These are phyloP conservation scores for Butyriboletus loyo DNA, from an alignment of 768 basidiomycete species.

Conservation along the genomic window DNA sequence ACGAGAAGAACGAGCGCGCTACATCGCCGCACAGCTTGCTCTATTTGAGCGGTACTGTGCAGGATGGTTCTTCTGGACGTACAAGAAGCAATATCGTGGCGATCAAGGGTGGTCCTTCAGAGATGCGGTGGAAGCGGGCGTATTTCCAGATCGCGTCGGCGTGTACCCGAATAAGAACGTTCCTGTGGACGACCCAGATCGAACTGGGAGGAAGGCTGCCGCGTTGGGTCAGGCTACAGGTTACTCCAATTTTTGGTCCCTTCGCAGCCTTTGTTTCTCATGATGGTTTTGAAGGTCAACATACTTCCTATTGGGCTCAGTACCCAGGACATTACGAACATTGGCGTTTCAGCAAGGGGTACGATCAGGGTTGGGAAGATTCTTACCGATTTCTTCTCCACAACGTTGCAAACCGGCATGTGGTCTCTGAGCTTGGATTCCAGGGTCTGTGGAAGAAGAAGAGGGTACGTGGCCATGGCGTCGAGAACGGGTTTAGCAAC, in stretches of 20 bases:
- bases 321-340: constrained; percentile 62
- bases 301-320: constrained; percentile 42
- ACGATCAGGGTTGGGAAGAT: constrained; percentile 69
- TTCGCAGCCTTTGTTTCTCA: constrained; percentile 18
- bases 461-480: constrained; percentile 44
- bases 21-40: constrained; percentile 60
- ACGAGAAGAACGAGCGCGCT: constrained; percentile 43
- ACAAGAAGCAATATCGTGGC: constrained; percentile 61
- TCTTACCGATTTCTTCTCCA: constrained; percentile 52
- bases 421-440: constrained; percentile 62
- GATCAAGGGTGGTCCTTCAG: constrained; percentile 75
- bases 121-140: constrained; percentile 59
- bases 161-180: constrained; percentile 29
- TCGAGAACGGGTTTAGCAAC: constrained; percentile 35
- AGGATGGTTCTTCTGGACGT: constrained; percentile 87
- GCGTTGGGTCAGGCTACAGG: constrained; percentile 34
- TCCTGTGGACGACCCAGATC: constrained; percentile 19
- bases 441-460: constrained; percentile 54
- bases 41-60: constrained; percentile 61
- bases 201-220: constrained; percentile 26
- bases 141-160: constrained; percentile 56
- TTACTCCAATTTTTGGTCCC: constrained; percentile 10
- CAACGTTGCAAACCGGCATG: constrained; percentile 12
- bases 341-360: constrained; percentile 65
- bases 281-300: constrained; percentile 31